Percentiles rank a stretch among this genome's conserved stretches.
phyloP scores from a whole-genome alignment of 2,329 filamentous ascomycete genomes.

The Xylariaceae sp. region DNA sequence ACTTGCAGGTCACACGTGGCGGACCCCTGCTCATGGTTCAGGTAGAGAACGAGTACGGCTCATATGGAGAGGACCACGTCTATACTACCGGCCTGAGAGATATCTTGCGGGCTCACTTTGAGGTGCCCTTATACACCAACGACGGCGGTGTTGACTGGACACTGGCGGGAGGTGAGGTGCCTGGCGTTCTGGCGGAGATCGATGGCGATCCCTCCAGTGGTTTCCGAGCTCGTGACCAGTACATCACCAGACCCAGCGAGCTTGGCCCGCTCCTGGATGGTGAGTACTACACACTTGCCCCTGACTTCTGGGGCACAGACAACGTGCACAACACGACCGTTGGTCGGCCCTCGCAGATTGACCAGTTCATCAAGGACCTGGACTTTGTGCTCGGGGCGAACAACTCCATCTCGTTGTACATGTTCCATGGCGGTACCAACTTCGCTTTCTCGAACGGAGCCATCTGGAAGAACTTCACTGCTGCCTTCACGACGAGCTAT shows the following conservation, averaged over 20 bases:
- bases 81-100: slow-evolving; percentile 40
- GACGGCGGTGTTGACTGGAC: slow-evolving; percentile 42
- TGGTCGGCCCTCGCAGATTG: slow-evolving; percentile 25
- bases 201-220: slow-evolving; percentile 40
- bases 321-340: slow-evolving; percentile 35
- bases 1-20: slow-evolving; percentile 37
- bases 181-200: slow-evolving; percentile 41
- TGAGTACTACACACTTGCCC: slow-evolving; percentile 44
- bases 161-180: slow-evolving; percentile 40
- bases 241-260: slow-evolving; percentile 38
- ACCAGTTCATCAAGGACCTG: slow-evolving; percentile 32
- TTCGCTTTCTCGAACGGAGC: slow-evolving; percentile 45
- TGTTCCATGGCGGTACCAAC: slow-evolving; percentile 50
- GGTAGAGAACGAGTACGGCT: slow-evolving; percentile 49
- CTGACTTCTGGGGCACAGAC: slow-evolving; percentile 41
- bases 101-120: slow-evolving; percentile 39
- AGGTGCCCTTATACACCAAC: slow-evolving; percentile 44
- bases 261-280: slow-evolving; percentile 44
- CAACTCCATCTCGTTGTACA: slow-evolving; percentile 45
- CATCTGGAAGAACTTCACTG: slow-evolving; percentile 37
- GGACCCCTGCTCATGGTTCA: slow-evolving; percentile 47
- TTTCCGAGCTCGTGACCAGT: slow-evolving; percentile 39
- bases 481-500: slow-evolving; percentile 42
- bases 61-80: slow-evolving; percentile 40
- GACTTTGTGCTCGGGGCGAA: slow-evolving; percentile 36